Evolutionary conservation across 1,284 basidiomycete genomes (phyloP).

Genomic region (Rhodotorula sp.): DNA sequence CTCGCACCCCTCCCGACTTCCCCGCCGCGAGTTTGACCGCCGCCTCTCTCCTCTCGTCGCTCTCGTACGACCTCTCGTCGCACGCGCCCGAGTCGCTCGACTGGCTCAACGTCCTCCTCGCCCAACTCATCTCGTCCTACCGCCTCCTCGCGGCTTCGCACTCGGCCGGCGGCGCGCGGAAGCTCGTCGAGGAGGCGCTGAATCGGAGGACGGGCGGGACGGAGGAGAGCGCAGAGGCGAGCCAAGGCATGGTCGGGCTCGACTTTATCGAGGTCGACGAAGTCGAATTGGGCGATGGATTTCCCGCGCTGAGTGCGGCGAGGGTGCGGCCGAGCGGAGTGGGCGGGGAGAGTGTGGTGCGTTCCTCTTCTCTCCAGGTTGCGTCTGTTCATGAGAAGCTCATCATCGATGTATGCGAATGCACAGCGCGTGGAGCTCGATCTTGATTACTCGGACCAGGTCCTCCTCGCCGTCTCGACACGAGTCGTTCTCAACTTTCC

Average conservation of each 20-base stretch:
- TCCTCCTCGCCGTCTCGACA: conserved; percentile 58
- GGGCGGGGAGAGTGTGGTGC: conserved; percentile 55
- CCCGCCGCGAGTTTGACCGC: conserved; percentile 48
- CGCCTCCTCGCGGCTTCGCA: conserved; percentile 41
- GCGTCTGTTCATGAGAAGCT: neutral
- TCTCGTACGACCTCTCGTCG: conserved; percentile 57
- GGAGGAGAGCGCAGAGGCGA: conserved; percentile 19
- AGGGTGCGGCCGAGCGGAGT: conserved; percentile 59
- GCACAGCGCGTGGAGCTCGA: conserved; percentile 58
- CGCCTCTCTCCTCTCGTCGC: conserved; percentile 54
- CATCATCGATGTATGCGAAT: neutral
- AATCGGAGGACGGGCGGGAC: conserved; percentile 28
- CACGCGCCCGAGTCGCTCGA: conserved; percentile 58
- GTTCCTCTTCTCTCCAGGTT: conserved; percentile 22
- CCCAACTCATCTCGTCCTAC: conserved; percentile 55
- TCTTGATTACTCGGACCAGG: conserved; percentile 58
- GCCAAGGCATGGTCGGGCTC: conserved; percentile 33
- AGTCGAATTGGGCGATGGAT: conserved; percentile 57
- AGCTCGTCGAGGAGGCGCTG: conserved; percentile 42
- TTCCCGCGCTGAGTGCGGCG: conserved; percentile 54
- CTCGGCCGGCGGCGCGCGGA: conserved; percentile 38
- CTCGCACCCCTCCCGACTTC: conserved; percentile 45
- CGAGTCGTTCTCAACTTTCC: conserved; percentile 61
- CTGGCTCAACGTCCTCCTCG: conserved; percentile 61
- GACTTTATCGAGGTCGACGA: conserved; percentile 56